Evolutionary conservation across 164 flowering plant species (phyloP).

Genomic region (Amborella trichopoda): DNA sequence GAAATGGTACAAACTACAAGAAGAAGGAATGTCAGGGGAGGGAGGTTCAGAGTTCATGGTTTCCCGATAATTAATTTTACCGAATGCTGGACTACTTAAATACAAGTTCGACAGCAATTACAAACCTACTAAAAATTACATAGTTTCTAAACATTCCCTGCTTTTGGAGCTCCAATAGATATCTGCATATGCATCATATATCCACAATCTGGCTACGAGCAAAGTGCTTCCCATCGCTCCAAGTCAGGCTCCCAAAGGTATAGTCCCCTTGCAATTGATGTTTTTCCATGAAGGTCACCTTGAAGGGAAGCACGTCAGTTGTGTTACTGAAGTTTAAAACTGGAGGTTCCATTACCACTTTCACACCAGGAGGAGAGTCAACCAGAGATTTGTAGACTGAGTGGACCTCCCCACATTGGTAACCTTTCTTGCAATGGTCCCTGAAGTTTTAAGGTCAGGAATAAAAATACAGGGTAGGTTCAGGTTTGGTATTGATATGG

Average conservation of each 20-base stretch:
- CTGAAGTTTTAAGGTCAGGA: conserved; percentile 20
- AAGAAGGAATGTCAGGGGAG: too few species aligned
- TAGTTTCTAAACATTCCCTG: too few species aligned
- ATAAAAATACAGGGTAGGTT: conserved; percentile 47
- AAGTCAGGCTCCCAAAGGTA: conserved; percentile 38
- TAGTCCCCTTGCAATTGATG: conserved; percentile 28
- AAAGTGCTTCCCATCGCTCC: conserved; percentile 35
- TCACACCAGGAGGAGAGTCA: conserved; percentile 32
- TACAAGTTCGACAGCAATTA: too few species aligned
- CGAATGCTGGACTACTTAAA: too few species aligned
- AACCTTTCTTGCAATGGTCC: conserved; percentile 32
- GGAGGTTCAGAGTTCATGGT: too few species aligned
- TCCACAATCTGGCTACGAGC: conserved; percentile 35
- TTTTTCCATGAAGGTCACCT: conserved; percentile 16
- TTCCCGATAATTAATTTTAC: too few species aligned
- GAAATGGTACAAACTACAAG: too few species aligned
- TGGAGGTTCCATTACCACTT: conserved; percentile 29
- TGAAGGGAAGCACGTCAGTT: conserved; percentile 22
- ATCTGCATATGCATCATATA: conserved; percentile 4
- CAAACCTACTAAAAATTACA: too few species aligned
- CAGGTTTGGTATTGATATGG: conserved; percentile 14
- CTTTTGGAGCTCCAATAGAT: too few species aligned
- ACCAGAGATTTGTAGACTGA: conserved; percentile 30
- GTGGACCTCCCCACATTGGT: conserved; percentile 43
- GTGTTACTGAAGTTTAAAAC: conserved; percentile 31